These are phyloP conservation scores for Leccinum huronense DNA, from an alignment of 1,284 basidiomycete species.

Conservation along the genomic window DNA sequence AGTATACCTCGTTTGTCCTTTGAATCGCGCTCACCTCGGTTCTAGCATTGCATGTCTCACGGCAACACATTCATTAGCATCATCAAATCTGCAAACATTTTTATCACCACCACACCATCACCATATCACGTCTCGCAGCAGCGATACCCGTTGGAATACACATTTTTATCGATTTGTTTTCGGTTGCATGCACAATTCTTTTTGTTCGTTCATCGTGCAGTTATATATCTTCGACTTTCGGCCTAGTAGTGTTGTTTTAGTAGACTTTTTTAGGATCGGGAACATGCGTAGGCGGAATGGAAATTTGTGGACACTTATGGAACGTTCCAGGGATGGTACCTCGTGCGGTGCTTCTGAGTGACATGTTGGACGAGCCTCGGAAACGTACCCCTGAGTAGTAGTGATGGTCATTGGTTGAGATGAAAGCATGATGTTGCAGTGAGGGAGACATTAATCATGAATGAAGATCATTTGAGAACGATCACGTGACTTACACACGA, in stretches of 20 bases:
- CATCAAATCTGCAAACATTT: not conserved
- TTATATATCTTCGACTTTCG: slow-evolving; percentile 25
- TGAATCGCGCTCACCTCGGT: slow-evolving; percentile 14
- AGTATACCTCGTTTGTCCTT: slow-evolving; percentile 11
- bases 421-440: not conserved
- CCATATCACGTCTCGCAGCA: slow-evolving; percentile 7
- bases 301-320: slow-evolving; percentile 2
- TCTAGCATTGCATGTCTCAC: slow-evolving; percentile 16
- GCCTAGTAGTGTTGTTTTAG: slow-evolving; percentile 25
- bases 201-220: slow-evolving; percentile 22
- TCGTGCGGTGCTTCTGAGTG: not conserved
- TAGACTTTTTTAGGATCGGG: slow-evolving; percentile 13
- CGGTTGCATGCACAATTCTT: slow-evolving; percentile 7
- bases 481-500: slow-evolving; percentile 23
- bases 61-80: slow-evolving; percentile 12
- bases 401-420: not conserved
- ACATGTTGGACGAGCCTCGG: not conserved
- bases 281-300: slow-evolving; percentile 4
- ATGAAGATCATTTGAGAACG: slow-evolving; percentile 1
- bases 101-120: slow-evolving; percentile 8
- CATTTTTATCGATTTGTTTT: slow-evolving; percentile 5
- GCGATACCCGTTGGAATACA: slow-evolving; percentile 4
- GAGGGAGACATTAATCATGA: not conserved
- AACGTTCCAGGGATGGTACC: not conserved
- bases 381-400: not conserved